Percentiles rank a stretch among this genome's conserved stretches.
Evolutionary conservation across 2,329 filamentous ascomycete genomes (phyloP).

Genomic region (Ceratocystis cacaofunesta): DNA sequence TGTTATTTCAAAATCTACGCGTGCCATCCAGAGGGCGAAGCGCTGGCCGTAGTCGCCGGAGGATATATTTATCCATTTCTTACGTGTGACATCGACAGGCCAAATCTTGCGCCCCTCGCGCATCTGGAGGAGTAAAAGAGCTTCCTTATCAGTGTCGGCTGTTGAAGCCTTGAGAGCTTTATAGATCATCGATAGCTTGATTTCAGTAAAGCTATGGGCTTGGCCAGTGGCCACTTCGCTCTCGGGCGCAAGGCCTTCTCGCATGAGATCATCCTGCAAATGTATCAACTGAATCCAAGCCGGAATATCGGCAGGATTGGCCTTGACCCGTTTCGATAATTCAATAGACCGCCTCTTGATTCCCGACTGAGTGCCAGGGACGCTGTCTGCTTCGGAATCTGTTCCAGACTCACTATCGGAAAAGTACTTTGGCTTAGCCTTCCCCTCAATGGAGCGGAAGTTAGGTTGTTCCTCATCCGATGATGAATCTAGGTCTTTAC

Average conservation of each 20-base stretch:
- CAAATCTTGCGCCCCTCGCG: slow-evolving; percentile 60
- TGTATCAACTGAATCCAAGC: slow-evolving; percentile 67
- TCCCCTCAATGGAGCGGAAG: slow-evolving; percentile 52
- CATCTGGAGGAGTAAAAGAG: slow-evolving; percentile 54
- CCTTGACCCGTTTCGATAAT: slow-evolving; percentile 48
- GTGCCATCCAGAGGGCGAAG: slow-evolving; percentile 56
- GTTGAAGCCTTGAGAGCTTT: slow-evolving; percentile 50
- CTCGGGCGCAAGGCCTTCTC: slow-evolving; percentile 30
- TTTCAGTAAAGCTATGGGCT: slow-evolving; percentile 53
- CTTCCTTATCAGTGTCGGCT: slow-evolving; percentile 35
- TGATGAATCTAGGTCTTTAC: slow-evolving; percentile 26
- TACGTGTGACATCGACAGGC: slow-evolving; percentile 45
- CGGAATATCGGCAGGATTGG: slow-evolving; percentile 49
- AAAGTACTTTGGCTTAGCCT: slow-evolving; percentile 36
- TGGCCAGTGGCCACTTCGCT: slow-evolving; percentile 43
- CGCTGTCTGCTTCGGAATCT: slow-evolving; percentile 14
- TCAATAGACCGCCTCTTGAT: slow-evolving; percentile 41
- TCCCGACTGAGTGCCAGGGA: slow-evolving; percentile 9
- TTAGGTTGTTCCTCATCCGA: slow-evolving; percentile 33
- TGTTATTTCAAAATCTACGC: slow-evolving; percentile 59
- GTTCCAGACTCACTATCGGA: slow-evolving; percentile 31
- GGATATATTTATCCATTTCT: slow-evolving; percentile 47
- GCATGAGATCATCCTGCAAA: slow-evolving; percentile 58
- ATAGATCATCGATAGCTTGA: slow-evolving; percentile 67
- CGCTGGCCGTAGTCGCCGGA: slow-evolving; percentile 25